Evolutionary conservation across 129 eudicot species (phyloP), one percentile per base, ranked within the genome.

Genomic region (Smallanthus sonchifolius): DNA sequence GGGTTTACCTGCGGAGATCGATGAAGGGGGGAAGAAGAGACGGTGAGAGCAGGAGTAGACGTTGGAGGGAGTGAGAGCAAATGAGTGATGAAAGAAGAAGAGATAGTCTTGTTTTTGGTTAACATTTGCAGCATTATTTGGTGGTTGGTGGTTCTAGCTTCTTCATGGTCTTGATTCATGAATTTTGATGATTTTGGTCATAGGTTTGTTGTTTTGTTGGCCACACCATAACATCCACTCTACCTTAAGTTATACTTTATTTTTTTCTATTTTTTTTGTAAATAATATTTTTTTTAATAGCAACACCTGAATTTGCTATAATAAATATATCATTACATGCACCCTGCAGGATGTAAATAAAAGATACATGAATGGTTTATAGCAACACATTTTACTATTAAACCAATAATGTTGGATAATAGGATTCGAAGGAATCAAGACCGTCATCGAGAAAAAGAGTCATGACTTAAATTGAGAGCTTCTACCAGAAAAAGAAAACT

Each of bases 41-140:
- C 3, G 84, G 77, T 54, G 72, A 28, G 19, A 13, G 39, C 16
- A 28, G 77, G 78, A 59, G 51, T 20, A 32, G 59, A 44, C 78
- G 73, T 30, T 34, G 80, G 56, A n/a, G 75, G 74, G 40, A 39
- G 77, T 63, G 82, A 36, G 34, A 82, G 73, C 67, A 82, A 77
- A 49, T 68, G 92, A 30, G 82, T 68, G 80, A 82, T 72, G 35
- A 89, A 70, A 14, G 69, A 72, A 54, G 74, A 72, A 54, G 78
- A 52, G 42, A 89, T 92, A 60, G 81, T 72, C 75, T 82, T 92
- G 85, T 81, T 39, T 86, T 77, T 88, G 78, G 80, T 62, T 62
- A 89, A 59, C 74, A 84, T 82, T 43, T 82, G 75, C 35, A 51
- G 51, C 83, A 89, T 79, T 79, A 67, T 75, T 60, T 17, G 78